Base-by-base conservation (phyloP, 495 filamentous ascomycete genomes). In the Aspergillus wentii region DNA sequence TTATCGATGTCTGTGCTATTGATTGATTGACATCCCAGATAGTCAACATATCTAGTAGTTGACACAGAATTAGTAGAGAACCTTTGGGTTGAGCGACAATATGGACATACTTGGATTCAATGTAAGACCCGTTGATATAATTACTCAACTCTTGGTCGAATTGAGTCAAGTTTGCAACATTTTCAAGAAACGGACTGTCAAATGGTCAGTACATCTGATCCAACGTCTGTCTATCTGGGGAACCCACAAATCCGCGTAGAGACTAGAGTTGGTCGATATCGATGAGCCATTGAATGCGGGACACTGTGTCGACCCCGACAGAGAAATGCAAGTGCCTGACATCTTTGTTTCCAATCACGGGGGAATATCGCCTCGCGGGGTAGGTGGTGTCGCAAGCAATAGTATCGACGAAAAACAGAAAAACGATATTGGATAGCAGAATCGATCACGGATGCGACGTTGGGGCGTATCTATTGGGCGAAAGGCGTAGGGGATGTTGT, bases 201-300 rank as follows among this genome's bases (percentile, higher is more conserved):
- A 29, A 20, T 14, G 4, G 38, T 71, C 35, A 71, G 64, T 41
- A 43, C 21, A 43, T 25, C 19, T 47, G 26, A 25, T 51, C 19
- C 45, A 26, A 14, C 31, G 22, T n/a, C 3, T 20, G 22, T 25
- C 22, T 9, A 35, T 27, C 13, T 47, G 13, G 18, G n/a, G 41
- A 40, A 78, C 89, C 59, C 74, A 97, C 91, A 87, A 98, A 48
- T 79, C 62, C 28, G 72, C 74, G 38, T 76, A 72, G 33, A 94
- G 56, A 33, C 62, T 66, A 25, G 61, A 64, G 54, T 78, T 76
- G 28, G 82, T 91, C 21, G 88, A 91, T 27, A 99, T 77, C 3
- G 85, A 92, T 2, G 94, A 79, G 23, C 74, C 59, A 51, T 78
- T 80, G 59, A 94, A 99, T 19, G 91, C 89, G 38, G 85, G 69